phyloP scores from a whole-genome alignment of 179 eudicot genomes.

The Spinacia oleracea region DNA sequence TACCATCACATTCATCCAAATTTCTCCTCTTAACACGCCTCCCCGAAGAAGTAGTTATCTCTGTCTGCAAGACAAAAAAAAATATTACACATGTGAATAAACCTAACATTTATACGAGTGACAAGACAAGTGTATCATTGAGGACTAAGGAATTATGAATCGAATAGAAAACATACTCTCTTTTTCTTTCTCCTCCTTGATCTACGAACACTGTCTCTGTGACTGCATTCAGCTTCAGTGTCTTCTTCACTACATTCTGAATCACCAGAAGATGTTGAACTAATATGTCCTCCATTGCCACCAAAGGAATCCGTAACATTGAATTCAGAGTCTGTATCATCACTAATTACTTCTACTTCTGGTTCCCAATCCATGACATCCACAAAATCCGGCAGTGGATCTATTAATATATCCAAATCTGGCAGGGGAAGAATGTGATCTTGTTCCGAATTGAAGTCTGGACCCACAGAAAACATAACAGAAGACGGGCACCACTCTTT shows the following conservation, averaged over 20 bases:
- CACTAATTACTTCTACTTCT: conserved; percentile 73
- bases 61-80: conserved; percentile 43
- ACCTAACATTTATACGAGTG: neutral
- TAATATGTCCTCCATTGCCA: conserved; percentile 54
- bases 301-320: conserved; percentile 69
- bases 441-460: conserved; percentile 65
- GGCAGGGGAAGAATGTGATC: conserved; percentile 70
- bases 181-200: conserved; percentile 71
- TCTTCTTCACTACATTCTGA: conserved; percentile 59
- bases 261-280: conserved; percentile 50
- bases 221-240: conserved; percentile 53
- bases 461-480: conserved; percentile 77
- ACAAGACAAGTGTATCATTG: conserved; percentile 8
- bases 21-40: conserved; percentile 93
- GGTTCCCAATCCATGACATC: conserved; percentile 98
- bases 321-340: conserved; percentile 89
- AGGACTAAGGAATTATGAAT: conserved; percentile 5
- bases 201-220: conserved; percentile 61
- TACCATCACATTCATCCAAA: conserved; percentile 68
- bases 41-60: conserved; percentile 86
- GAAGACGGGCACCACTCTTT: conserved; percentile 95
- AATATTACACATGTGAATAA: neutral
- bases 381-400: conserved; percentile 73
- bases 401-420: conserved; percentile 69
- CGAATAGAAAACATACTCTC: conserved; percentile 43